These are phyloP conservation scores for Penicillium turbatum DNA, from an alignment of 495 filamentous ascomycete species.

Conservation along the genomic window DNA sequence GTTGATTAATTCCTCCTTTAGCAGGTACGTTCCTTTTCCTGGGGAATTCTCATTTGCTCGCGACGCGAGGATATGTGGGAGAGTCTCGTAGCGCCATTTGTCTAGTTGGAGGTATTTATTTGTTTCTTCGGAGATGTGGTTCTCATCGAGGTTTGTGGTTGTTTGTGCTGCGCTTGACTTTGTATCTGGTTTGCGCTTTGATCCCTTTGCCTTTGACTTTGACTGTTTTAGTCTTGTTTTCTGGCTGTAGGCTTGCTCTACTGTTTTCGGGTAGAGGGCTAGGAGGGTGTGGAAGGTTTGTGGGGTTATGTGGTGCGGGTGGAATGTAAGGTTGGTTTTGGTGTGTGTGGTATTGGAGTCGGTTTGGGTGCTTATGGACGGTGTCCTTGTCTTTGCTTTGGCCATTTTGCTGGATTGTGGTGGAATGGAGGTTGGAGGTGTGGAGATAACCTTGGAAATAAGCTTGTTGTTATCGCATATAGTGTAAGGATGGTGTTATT, in stretches of 20 bases:
- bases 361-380: too few species aligned
- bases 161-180: background rate
- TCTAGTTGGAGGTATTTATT: slow-evolving; percentile 28
- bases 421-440: too few species aligned
- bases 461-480: too few species aligned
- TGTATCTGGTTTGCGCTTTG: slow-evolving; percentile 10
- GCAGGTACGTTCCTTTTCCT: slow-evolving; percentile 15
- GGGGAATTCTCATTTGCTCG: slow-evolving; percentile 4
- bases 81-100: slow-evolving; percentile 32
- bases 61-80: slow-evolving; percentile 19
- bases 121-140: slow-evolving; percentile 17
- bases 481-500: too few species aligned
- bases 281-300: slow-evolving; percentile 32
- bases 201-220: slow-evolving; percentile 14
- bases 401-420: too few species aligned
- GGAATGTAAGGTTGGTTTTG: slow-evolving; percentile 9
- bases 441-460: too few species aligned
- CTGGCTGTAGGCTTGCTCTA: slow-evolving; percentile 22
- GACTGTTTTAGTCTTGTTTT: slow-evolving; percentile 23
- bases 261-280: slow-evolving; percentile 28
- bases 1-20: slow-evolving; percentile 30
- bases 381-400: too few species aligned
- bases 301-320: slow-evolving; percentile 27
- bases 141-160: slow-evolving; percentile 12
- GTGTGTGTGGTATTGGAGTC: too few species aligned